A percentile compares a stretch with the other conserved stretches of the same genome.
phyloP scores from a whole-genome alignment of 1,284 basidiomycete genomes.

The Baeospora myosura region DNA sequence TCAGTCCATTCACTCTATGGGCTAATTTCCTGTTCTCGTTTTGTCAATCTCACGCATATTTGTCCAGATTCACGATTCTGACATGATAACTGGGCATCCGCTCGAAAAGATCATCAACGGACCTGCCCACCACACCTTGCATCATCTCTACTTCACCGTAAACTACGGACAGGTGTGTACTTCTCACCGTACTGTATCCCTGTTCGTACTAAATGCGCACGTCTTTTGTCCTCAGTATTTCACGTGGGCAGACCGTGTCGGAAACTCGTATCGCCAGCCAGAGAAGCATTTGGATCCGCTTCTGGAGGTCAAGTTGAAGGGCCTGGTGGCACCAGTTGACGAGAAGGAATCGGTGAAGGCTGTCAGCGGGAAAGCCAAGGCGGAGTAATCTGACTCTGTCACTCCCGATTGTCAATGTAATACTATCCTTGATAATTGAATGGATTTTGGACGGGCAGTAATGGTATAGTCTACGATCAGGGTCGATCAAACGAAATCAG shows the following conservation, averaged over 20 bases:
- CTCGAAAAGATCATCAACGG: constrained; percentile 93
- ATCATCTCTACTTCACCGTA: constrained; percentile 93
- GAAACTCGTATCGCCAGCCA: constrained; percentile 65
- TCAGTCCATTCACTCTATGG: too few relatives aligned
- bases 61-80: constrained; percentile 91
- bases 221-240: constrained; percentile 63
- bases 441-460: too few relatives aligned
- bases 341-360: too few relatives aligned
- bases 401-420: too few relatives aligned
- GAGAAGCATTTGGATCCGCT: constrained; percentile 70
- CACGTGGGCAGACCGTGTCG: constrained; percentile 85
- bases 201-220: background rate
- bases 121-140: constrained; percentile 94
- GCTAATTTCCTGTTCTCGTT: constrained; percentile 4
- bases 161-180: constrained; percentile 86
- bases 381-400: too few relatives aligned
- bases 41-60: constrained; percentile 6
- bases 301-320: constrained; percentile 64
- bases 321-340: too few relatives aligned
- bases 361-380: too few relatives aligned
- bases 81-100: constrained; percentile 94
- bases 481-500: too few relatives aligned
- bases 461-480: too few relatives aligned
- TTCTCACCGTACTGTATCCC: constrained; percentile 1
- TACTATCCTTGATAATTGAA: too few relatives aligned